A percentile compares a stretch with the other conserved stretches of the same genome.
Conservation (phyloP, 345 rosid genomes). For the Eucalyptus victrix region DNA sequence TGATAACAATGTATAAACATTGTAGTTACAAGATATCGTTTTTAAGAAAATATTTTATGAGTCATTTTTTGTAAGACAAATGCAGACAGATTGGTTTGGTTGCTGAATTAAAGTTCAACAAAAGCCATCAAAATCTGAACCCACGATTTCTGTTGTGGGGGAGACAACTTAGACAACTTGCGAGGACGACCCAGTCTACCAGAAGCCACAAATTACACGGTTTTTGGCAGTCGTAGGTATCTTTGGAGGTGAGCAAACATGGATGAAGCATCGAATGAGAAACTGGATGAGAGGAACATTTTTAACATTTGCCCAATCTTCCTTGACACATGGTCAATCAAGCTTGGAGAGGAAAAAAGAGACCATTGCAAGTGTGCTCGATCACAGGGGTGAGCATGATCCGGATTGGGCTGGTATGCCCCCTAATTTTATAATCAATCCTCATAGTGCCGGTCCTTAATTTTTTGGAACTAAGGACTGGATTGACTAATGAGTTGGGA, state of each 20-base stretch:
- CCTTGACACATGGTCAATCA: background rate
- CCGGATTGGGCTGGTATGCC: rapidly evolving
- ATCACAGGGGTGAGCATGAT: background rate
- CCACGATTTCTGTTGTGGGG: background rate
- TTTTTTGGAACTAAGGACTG: too few relatives aligned
- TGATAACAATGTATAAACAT: too few relatives aligned
- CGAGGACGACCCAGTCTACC: background rate
- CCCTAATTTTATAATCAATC: rapidly evolving
- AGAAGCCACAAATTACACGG: background rate
- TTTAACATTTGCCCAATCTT: background rate
- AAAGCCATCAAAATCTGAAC: background rate
- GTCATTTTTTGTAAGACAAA: background rate
- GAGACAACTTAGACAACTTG: too few relatives aligned
- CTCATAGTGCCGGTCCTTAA: rapidly evolving
- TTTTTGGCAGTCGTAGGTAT: background rate
- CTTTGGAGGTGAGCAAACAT: background rate
- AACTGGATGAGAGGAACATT: background rate
- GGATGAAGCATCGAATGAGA: background rate
- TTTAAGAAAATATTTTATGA: background rate
- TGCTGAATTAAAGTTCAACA: background rate
- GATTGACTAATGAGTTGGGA: rapidly evolving
- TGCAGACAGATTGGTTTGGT: background rate
- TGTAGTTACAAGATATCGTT: too few relatives aligned
- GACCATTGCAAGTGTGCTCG: background rate
- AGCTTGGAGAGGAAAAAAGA: background rate